Conservation (phyloP, 2,329 filamentous ascomycete genomes). For the Penicillium crustosum region DNA sequence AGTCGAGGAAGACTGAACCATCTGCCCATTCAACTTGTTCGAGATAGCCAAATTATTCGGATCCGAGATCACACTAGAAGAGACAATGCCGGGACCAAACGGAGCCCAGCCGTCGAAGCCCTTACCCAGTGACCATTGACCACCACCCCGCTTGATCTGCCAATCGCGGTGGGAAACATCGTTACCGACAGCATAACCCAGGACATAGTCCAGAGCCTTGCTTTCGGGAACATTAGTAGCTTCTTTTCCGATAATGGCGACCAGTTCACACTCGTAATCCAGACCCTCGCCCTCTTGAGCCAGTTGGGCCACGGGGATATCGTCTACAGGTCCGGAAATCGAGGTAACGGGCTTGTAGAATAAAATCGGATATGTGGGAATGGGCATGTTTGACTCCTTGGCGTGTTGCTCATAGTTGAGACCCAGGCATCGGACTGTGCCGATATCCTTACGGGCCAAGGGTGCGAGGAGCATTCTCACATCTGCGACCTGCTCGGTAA, state of each 20-base stretch:
- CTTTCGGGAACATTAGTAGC: conserved; percentile 65
- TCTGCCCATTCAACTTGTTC: conserved; percentile 51
- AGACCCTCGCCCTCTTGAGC: conserved; percentile 66
- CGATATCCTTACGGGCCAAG: conserved; percentile 61
- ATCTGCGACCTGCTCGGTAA: conserved; percentile 61
- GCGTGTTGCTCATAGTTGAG: conserved; percentile 73
- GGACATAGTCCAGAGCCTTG: conserved; percentile 67
- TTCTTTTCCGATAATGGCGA: conserved; percentile 68
- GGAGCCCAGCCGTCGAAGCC: conserved; percentile 76
- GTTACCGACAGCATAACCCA: conserved; percentile 74
- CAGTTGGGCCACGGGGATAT: conserved; percentile 64
- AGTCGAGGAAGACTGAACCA: conserved; percentile 51
- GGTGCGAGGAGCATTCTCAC: conserved; percentile 60
- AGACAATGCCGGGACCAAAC: conserved; percentile 70
- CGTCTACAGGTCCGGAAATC: conserved; percentile 62
- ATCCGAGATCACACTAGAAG: conserved; percentile 47
- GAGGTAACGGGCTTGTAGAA: conserved; percentile 73
- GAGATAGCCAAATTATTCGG: conserved; percentile 44
- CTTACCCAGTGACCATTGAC: conserved; percentile 72
- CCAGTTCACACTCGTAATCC: conserved; percentile 80
- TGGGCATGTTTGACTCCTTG: conserved; percentile 66
- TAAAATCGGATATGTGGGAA: conserved; percentile 69
- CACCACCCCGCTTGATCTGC: conserved; percentile 66
- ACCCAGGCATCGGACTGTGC: conserved; percentile 67
- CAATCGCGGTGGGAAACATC: conserved; percentile 79